Conservation (phyloP, 805 yeast species). For the Sugiyamaella qingdaonensis region DNA sequence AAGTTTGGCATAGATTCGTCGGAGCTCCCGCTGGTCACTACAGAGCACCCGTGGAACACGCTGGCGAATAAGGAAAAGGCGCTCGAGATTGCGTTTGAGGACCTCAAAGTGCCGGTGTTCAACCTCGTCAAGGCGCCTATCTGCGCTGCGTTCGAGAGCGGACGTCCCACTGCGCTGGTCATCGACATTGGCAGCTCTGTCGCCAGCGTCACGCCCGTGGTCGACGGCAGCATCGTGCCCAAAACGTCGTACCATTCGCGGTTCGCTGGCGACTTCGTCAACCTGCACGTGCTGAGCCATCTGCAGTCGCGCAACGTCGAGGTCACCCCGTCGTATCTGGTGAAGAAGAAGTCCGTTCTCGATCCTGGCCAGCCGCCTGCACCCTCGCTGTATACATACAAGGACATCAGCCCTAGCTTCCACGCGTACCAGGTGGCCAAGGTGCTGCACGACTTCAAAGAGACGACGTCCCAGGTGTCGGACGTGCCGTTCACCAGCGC, state of each 20-base stretch:
- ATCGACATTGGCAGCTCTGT: constrained; percentile 74
- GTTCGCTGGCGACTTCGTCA: constrained; percentile 77
- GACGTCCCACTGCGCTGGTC: constrained; percentile 72
- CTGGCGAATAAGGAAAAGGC: constrained; percentile 52
- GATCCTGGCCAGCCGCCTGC: constrained; percentile 36
- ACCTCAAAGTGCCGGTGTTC: constrained; percentile 68
- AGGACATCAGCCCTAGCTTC: constrained; percentile 38
- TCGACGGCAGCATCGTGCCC: constrained; percentile 56
- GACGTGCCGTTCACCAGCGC: constrained; percentile 38
- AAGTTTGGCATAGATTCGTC: constrained; percentile 47
- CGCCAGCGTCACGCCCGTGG: constrained; percentile 49
- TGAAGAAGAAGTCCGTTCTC: constrained; percentile 34
- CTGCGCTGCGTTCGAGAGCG: constrained; percentile 47
- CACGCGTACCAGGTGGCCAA: constrained; percentile 37
- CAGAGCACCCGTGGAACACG: constrained; percentile 70
- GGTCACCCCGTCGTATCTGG: constrained; percentile 33
- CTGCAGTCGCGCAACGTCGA: constrained; percentile 37
- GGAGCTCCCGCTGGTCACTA: constrained; percentile 61
- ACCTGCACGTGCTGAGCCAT: constrained; percentile 54
- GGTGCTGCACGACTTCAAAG: constrained; percentile 47
- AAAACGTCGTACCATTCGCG: constrained; percentile 36
- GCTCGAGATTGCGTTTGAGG: constrained; percentile 71
- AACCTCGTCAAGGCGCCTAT: constrained; percentile 73
- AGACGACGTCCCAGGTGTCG: constrained; percentile 38
- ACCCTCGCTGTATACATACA: constrained; percentile 24